Percentiles rank a stretch among this genome's conserved stretches.
Conservation (phyloP, 1,284 basidiomycete species). For the Ceratobasidium sp. region DNA sequence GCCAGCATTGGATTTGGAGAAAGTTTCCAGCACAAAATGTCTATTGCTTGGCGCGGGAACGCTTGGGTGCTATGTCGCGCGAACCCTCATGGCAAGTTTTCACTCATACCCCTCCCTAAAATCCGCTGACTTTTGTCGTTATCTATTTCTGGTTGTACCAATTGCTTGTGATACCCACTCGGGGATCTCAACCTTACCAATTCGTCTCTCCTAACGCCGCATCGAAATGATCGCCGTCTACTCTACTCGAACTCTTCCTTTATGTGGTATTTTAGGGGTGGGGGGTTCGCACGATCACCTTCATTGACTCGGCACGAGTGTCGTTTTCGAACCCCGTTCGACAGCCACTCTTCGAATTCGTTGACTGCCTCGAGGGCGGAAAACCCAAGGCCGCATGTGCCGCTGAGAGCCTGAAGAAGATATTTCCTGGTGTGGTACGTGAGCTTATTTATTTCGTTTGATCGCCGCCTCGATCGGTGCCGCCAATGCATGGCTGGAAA, state of each 20-base stretch:
- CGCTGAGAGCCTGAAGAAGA: slow-evolving; percentile 84
- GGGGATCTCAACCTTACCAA: slow-evolving; percentile 13
- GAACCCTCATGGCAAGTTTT: slow-evolving; percentile 80
- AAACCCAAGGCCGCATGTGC: slow-evolving; percentile 94
- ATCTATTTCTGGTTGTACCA: neutral
- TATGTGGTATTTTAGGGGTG: slow-evolving; percentile 72
- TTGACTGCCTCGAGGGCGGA: slow-evolving; percentile 93
- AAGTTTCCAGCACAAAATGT: slow-evolving; percentile 81
- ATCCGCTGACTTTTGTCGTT: neutral
- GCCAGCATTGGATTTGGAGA: slow-evolving; percentile 88
- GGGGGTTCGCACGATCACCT: slow-evolving; percentile 93
- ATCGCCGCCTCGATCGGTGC: neutral
- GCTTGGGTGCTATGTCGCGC: slow-evolving; percentile 94
- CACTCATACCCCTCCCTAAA: neutral
- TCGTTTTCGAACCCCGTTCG: slow-evolving; percentile 98
- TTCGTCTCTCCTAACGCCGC: neutral
- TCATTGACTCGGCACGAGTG: slow-evolving; percentile 90
- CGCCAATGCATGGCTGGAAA: neutral
- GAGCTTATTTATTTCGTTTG: neutral
- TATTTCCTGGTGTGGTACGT: slow-evolving; percentile 92
- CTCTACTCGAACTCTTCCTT: neutral
- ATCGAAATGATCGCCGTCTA: neutral
- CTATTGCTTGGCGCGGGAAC: slow-evolving; percentile 95
- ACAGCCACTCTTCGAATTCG: slow-evolving; percentile 95
- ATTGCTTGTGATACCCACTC: neutral